Conservation (phyloP, 1,284 basidiomycete species). For the Moesziomyces sp. region DNA sequence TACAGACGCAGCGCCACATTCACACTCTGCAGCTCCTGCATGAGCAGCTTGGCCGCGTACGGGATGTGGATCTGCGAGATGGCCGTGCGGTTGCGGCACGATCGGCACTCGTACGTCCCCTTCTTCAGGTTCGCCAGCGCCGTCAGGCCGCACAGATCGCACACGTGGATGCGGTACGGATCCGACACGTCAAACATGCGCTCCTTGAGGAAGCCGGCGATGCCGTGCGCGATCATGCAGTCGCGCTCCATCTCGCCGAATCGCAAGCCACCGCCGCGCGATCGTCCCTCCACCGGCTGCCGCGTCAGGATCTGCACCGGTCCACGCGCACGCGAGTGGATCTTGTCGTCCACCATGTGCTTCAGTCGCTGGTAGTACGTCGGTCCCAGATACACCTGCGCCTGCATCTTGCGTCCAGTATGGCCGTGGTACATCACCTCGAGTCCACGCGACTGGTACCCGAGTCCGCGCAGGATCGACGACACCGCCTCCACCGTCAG, state of each 20-base stretch:
- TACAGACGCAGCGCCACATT: constrained; percentile 65
- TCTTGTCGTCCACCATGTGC: constrained; percentile 99
- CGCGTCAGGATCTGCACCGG: constrained; percentile 97
- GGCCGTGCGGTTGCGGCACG: constrained; percentile 64
- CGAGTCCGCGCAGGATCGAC: constrained; percentile 57
- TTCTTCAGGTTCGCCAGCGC: constrained; percentile 66
- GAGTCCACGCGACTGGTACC: constrained; percentile 83
- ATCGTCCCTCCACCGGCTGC: constrained; percentile 99
- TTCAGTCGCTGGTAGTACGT: constrained; percentile 99
- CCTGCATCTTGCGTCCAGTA: constrained; percentile 94
- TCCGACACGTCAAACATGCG: constrained; percentile 66
- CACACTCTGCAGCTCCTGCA: constrained; percentile 76
- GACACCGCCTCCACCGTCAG: constrained; percentile 86
- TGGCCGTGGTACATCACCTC: constrained; percentile 99
- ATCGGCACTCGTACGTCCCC: constrained; percentile 64
- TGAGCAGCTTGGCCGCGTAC: constrained; percentile 78
- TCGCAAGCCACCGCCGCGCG: constrained; percentile 96
- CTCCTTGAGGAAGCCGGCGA: constrained; percentile 85
- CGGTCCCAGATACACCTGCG: constrained; percentile 96
- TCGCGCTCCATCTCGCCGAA: constrained; percentile 99
- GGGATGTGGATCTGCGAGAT: constrained; percentile 69
- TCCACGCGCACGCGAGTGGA: constrained; percentile 95
- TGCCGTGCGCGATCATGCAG: constrained; percentile 99
- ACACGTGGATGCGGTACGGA: constrained; percentile 66
- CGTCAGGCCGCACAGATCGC: constrained; percentile 64